Evolutionary conservation across 148 eudicot species (phyloP).

Genomic region (Spergularia bocconei): DNA sequence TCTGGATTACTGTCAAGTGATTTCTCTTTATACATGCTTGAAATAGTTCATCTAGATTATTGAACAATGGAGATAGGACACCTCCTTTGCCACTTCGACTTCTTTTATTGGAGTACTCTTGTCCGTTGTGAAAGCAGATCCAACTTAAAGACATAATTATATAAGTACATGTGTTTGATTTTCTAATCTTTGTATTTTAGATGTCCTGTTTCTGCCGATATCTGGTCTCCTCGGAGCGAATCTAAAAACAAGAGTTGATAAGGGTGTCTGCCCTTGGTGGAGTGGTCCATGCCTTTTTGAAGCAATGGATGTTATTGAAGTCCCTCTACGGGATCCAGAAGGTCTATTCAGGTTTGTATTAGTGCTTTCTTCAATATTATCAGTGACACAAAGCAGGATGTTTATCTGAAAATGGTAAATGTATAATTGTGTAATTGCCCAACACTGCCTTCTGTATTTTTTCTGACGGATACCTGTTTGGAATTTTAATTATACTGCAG

Average conservation of each 20-base stretch:
- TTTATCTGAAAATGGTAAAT: not conserved
- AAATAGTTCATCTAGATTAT: not conserved
- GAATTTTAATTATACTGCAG: not conserved
- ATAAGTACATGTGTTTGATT: not conserved
- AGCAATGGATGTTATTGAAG: conserved; percentile 78
- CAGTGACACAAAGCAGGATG: not conserved
- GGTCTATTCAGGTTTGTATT: conserved; percentile 72
- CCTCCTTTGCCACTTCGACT: not conserved
- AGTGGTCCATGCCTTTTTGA: conserved; percentile 90
- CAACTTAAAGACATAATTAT: not conserved
- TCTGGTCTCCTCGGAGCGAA: conserved; percentile 83
- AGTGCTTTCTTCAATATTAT: not conserved
- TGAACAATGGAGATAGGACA: not conserved
- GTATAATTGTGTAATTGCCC: not conserved
- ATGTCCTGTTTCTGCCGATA: conserved; percentile 87
- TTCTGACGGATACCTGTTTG: not conserved
- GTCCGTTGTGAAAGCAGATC: not conserved
- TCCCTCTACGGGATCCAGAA: conserved; percentile 76
- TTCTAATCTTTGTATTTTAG: conserved; percentile 37
- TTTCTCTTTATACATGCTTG: not conserved
- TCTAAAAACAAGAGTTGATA: conserved; percentile 61
- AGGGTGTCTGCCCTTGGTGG: conserved; percentile 81
- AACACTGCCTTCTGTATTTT: not conserved
- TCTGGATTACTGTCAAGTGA: not conserved
- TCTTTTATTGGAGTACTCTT: not conserved